phyloP scores from a whole-genome alignment of 805 yeast species.

The Scheffersomyces stipitis region DNA sequence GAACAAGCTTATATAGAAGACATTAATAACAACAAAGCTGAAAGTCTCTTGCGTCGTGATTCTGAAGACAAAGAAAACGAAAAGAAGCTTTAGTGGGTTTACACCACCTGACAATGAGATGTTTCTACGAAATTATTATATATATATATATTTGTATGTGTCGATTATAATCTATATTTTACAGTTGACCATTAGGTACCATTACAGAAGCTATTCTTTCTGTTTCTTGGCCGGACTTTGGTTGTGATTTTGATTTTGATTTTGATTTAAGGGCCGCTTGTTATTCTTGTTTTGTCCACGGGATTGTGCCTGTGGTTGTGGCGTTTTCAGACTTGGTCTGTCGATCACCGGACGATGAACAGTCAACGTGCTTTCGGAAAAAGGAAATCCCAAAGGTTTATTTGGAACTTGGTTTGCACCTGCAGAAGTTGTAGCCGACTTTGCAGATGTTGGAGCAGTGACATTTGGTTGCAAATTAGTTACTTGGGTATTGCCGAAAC shows the following conservation, averaged over 20 bases:
- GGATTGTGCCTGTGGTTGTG: slow-evolving; percentile 10
- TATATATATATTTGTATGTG: no score
- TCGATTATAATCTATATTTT: no score
- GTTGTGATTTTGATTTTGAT: neutral
- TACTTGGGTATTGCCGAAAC: neutral
- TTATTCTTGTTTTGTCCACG: slow-evolving; percentile 1
- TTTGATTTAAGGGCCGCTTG: neutral
- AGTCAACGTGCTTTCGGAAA: slow-evolving; percentile 29
- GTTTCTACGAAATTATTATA: no score
- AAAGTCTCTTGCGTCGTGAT: neutral
- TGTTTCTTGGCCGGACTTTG: neutral
- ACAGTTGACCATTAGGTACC: no score
- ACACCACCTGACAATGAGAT: no score
- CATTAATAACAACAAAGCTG: slow-evolving; percentile 3
- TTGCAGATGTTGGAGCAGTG: neutral
- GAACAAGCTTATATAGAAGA: slow-evolving; percentile 8
- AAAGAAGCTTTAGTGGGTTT: neutral
- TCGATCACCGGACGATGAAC: slow-evolving; percentile 29
- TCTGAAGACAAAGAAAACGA: neutral
- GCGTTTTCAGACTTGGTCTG: slow-evolving; percentile 6
- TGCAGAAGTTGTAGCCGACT: neutral
- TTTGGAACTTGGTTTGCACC: slow-evolving; percentile 3
- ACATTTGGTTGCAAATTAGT: no score
- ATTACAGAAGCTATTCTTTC: neutral
- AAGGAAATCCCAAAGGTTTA: slow-evolving; percentile 18